Evolutionary conservation across 371 early-diverging fungal species (phyloP), one percentile per base, ranked within the genome.

Genomic region (Parasitella parasitica): DNA sequence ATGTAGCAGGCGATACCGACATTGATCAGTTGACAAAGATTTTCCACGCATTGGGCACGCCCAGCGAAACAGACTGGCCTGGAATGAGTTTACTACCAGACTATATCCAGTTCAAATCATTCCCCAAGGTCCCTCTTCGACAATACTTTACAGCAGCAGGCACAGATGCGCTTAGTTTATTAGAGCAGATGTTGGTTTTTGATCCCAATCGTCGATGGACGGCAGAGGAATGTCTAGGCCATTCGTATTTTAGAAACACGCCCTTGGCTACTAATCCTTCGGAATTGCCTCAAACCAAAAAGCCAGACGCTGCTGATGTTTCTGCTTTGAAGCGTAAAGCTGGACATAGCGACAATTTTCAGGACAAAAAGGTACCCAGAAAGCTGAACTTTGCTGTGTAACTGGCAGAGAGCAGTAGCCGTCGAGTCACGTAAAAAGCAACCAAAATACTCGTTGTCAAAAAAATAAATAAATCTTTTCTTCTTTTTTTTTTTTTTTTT

Each of bases 51-150:
- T 75, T 97, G 36, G 99, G 99, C 22, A 99, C 99, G 22, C 99
- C 99, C 1, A 92, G 93, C 0, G 97, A 98, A 61, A 80, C 83
- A 5, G 96, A 94, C 16, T 99, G 99, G 99, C 96, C 97, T 41
- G 91, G 91, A 1, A 83, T 94, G 85, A 77, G 76, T 8, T 68
- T 79, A 16, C 80, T 96, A 37, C 91, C 94, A 3, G 91, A 88
- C 62, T 93, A 80, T 66, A 81, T 91, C 30, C 85, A 84, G 43
- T 82, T 81, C 43, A 74, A 77, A 61, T 59, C 67, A 12, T 86
- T 81, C 54, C 94, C 94, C 7, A 89, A 86, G 67, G 89, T 91
- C 2, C 89, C 92, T 5, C 77, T 98, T 20, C 70, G 86, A 49
- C 73, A 80, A 11, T 81, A 97, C 28, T 99, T 99, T 78, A 91